Conservation (phyloP, 257 asterid genomes). For the Cordia subcordata region DNA sequence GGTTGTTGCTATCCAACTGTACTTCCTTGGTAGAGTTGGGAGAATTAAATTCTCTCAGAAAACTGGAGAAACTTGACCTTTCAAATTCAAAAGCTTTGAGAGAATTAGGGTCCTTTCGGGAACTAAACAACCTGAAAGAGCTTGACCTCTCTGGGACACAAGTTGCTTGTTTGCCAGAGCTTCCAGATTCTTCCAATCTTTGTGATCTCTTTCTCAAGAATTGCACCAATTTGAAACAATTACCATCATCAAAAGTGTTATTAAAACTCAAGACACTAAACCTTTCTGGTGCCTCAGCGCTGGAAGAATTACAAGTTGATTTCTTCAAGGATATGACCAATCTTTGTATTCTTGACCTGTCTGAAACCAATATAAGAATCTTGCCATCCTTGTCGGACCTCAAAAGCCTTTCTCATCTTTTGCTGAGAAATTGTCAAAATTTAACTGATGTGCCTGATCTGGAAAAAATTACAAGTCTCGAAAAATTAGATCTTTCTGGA, state of each 20-base stretch:
- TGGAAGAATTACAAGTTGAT: background rate
- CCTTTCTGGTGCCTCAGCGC: conserved; percentile 9
- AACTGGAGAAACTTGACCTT: conserved; percentile 30
- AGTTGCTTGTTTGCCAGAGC: conserved; percentile 8
- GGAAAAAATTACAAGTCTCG: conserved; percentile 15
- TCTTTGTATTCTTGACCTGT: conserved; percentile 22
- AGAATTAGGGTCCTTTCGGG: conserved; percentile 20
- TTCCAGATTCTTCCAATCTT: background rate
- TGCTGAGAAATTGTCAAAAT: conserved; percentile 27
- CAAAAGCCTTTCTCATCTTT: conserved; percentile 19
- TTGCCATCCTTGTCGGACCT: conserved; percentile 29
- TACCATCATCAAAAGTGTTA: background rate
- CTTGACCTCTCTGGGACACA: conserved; percentile 14
- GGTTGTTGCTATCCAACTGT: conserved; percentile 17
- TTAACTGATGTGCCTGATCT: conserved; percentile 22
- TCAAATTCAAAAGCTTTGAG: conserved; percentile 27
- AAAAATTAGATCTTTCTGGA: conserved; percentile 27
- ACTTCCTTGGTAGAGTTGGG: conserved; percentile 16
- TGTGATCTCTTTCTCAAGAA: conserved; percentile 4
- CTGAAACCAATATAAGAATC: conserved; percentile 11
- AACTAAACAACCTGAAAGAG: conserved; percentile 20
- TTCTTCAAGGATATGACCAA: conserved; percentile 5
- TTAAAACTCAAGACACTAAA: conserved; percentile 10
- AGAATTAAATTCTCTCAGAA: conserved; percentile 8
- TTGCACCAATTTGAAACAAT: conserved; percentile 8